Conservation (phyloP, 805 yeast species). For the Saccharomycopsis olivae region DNA sequence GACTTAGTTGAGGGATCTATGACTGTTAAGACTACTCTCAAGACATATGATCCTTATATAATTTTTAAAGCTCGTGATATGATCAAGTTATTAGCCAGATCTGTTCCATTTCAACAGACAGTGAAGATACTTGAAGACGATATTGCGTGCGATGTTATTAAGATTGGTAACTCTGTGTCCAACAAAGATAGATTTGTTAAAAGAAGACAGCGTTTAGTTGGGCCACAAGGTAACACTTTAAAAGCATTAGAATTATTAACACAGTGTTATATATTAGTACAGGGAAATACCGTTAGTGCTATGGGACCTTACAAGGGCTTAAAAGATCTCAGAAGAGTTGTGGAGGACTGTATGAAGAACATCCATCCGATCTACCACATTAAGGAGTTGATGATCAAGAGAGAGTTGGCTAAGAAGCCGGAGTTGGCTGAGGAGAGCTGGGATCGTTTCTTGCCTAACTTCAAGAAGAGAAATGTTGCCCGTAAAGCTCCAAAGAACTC, state of each 20-base stretch:
- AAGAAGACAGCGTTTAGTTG: conserved; percentile 91
- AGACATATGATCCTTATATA: conserved; percentile 90
- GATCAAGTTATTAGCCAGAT: conserved; percentile 85
- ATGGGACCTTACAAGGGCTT: conserved; percentile 96
- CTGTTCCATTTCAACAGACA: conserved; percentile 96
- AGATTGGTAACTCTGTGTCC: conserved; percentile 80
- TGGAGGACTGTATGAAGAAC: conserved; percentile 95
- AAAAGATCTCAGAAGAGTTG: conserved; percentile 85
- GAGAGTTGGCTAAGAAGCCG: conserved; percentile 90
- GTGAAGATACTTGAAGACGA: conserved; percentile 85
- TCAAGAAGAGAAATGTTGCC: conserved; percentile 92
- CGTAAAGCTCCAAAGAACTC: conserved; percentile 70
- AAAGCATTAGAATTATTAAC: conserved; percentile 92
- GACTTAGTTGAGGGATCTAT: conserved; percentile 94
- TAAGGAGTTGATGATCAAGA: conserved; percentile 94
- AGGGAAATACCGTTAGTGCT: conserved; percentile 92
- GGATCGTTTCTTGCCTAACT: conserved; percentile 92
- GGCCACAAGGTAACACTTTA: conserved; percentile 93
- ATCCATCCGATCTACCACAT: conserved; percentile 97
- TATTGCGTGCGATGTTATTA: conserved; percentile 89
- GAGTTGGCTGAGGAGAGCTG: conserved; percentile 94
- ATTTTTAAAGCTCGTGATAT: conserved; percentile 91
- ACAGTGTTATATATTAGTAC: conserved; percentile 91
- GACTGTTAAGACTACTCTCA: conserved; percentile 93
- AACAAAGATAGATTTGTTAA: conserved; percentile 92